Conservation (phyloP, 257 asterid species). For the Primulina huaijiensis region DNA sequence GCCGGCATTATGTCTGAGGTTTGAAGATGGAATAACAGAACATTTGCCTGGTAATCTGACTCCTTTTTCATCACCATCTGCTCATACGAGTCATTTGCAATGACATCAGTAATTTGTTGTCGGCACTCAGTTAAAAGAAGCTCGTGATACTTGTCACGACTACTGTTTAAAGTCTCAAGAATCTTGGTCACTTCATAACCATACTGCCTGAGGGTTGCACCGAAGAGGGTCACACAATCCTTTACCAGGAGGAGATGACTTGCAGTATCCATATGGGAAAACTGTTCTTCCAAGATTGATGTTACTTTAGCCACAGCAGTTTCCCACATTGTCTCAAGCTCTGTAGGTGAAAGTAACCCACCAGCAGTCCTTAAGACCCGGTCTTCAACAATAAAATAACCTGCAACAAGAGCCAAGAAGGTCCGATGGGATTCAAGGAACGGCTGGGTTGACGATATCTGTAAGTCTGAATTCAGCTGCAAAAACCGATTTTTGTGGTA, state of each 20-base stretch:
- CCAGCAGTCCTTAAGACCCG: conserved; percentile 87
- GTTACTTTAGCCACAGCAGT: conserved; percentile 69
- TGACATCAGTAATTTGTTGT: conserved; percentile 55
- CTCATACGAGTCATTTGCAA: conserved; percentile 53
- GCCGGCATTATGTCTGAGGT: conserved; percentile 94
- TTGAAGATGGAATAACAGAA: conserved; percentile 78
- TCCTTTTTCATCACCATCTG: conserved; percentile 95
- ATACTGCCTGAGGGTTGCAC: conserved; percentile 79
- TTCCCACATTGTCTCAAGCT: conserved; percentile 94
- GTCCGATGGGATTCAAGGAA: conserved; percentile 75
- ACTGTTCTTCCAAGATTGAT: conserved; percentile 64
- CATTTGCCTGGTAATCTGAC: conserved; percentile 85
- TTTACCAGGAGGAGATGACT: conserved; percentile 85
- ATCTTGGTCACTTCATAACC: conserved; percentile 76
- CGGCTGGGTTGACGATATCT: conserved; percentile 65
- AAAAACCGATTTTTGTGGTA: conserved; percentile 68
- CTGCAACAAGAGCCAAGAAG: conserved; percentile 80
- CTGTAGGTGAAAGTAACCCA: conserved; percentile 61
- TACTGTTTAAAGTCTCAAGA: conserved; percentile 67
- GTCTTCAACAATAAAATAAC: conserved; percentile 83
- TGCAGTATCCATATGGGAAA: conserved; percentile 66
- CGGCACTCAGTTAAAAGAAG: conserved; percentile 78
- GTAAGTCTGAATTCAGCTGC: conserved; percentile 85
- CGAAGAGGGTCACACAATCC: conserved; percentile 91
- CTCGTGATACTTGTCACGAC: conserved; percentile 78